A percentile compares a stretch with the other conserved stretches of the same genome.
These are phyloP conservation scores for Penicillium sp. DNA, from an alignment of 2,329 filamentous ascomycete species.

Conservation along the genomic window DNA sequence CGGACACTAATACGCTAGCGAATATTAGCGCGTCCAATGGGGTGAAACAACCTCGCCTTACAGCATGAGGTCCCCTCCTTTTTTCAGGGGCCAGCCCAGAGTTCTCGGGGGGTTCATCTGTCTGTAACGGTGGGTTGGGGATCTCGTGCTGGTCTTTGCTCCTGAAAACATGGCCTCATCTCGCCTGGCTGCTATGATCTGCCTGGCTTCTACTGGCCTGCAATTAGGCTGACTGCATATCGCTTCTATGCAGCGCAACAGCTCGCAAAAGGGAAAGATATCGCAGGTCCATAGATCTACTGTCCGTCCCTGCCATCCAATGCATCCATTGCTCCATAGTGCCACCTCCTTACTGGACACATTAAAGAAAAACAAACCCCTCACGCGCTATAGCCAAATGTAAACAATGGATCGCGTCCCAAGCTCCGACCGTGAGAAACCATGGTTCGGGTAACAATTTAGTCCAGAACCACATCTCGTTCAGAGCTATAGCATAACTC, in stretches of 20 bases:
- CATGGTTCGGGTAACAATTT: conserved; percentile 9
- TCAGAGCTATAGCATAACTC: neutral
- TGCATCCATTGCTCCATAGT: neutral
- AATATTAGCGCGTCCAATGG: conserved; percentile 22
- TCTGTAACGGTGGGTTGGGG: conserved; percentile 3
- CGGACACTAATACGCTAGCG: conserved; percentile 21
- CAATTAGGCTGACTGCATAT: neutral
- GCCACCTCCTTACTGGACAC: conserved; percentile 3
- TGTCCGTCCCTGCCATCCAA: neutral
- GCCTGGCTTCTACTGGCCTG: neutral
- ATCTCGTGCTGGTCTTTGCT: conserved; percentile 1
- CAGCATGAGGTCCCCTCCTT: conserved; percentile 1
- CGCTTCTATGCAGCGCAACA: neutral
- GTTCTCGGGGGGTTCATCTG: conserved; percentile 3
- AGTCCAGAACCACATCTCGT: neutral
- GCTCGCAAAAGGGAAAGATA: neutral
- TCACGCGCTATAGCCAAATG: neutral
- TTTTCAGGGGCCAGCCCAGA: conserved; percentile 7
- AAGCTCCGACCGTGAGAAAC: conserved; percentile 8
- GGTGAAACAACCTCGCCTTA: conserved; percentile 15
- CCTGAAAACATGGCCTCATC: conserved; percentile 4
- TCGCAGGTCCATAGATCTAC: neutral
- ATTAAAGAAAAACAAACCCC: neutral
- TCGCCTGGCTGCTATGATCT: neutral
- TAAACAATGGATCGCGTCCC: conserved; percentile 10